Base-by-base conservation (phyloP, 2,329 filamentous ascomycete species). In the Xylaria arbuscula region DNA sequence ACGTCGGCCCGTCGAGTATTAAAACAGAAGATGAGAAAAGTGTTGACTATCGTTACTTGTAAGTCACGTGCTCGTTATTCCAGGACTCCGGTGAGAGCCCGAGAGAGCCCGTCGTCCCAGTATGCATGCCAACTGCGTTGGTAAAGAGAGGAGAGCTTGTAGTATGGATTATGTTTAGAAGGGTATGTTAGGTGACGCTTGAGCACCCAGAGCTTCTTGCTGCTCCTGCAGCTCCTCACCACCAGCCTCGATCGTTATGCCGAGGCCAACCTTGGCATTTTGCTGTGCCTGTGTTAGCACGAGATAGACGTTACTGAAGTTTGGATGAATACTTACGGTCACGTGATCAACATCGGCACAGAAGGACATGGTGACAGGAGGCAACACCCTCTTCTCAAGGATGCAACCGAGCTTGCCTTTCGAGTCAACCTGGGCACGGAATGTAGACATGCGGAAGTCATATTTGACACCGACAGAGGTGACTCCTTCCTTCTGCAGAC, bases 381-480 rank as follows among this genome's bases (percentile, higher is more conserved):
- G 93, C 36, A 94, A 94, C 77, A 99, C 93, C 78, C 94, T 91
- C 90, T 98, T 98, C 87, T 99, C 96, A 74, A 98, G 84, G 77
- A 98, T 84, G 79, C 93, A 96, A 82, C 92, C 93, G 70, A 99
- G 87, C 85, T 97, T 97, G 80, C 96, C 96, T 80, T 93, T 90
- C 77, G 94, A 97, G 83, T 99, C 96, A 76, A 98, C 88, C 84
- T 99, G 96, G 53, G 95, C 96, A 73, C 95, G 90, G 90, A 98
- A 97, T 59, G 93, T 96, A 64, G 93, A 96, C 84, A 94, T 93
- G 78, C 93, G 89, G 89, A 99, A 99, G 81, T 98, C 95, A 83
- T 99, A 99, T 84, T 99, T 99, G 80, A 94, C 93, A 77, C 95
- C 96, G 76, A 98, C 88, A 63, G 94, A 93, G 62, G 97, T 94